Conservation (phyloP, 83 land plant species). For the Diphasiastrum complanatum region DNA sequence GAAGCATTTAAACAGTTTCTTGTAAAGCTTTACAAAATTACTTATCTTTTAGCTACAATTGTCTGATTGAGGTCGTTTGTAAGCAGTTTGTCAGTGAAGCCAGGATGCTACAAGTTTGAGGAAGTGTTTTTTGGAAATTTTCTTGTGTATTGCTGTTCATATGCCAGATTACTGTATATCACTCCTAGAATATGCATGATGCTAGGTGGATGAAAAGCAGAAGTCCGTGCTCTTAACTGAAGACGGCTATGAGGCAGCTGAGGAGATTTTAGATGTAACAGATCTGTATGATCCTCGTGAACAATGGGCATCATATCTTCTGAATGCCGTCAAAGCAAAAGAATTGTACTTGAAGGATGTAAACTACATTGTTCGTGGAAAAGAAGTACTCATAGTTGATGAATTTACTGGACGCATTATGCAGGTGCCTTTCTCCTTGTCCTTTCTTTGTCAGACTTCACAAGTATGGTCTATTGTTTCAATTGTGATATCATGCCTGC, state of each 20-base stretch:
- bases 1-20: no score
- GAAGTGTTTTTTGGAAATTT: no score
- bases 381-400: constrained; percentile 94
- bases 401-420: constrained; percentile 98
- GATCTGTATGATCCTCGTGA: constrained; percentile 98
- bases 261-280: constrained; percentile 79
- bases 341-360: constrained; percentile 92
- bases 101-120: no score
- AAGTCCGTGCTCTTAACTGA: constrained; percentile 84
- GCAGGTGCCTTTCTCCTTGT: constrained; percentile 45
- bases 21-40: neutral
- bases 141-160: neutral
- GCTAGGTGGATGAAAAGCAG: constrained; percentile 98
- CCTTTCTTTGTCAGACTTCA: neutral
- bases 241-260: constrained; percentile 98
- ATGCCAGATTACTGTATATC: neutral
- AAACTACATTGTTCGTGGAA: constrained; percentile 89
- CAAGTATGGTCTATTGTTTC: neutral
- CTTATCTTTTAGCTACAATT: neutral
- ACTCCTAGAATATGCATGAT: neutral
- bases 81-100: no score
- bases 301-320: constrained; percentile 94
- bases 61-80: no score
- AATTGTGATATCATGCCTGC: no score
- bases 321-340: constrained; percentile 95